phyloP scores from a whole-genome alignment of 805 yeast species.

The Saccharomycopsis javanensis region DNA sequence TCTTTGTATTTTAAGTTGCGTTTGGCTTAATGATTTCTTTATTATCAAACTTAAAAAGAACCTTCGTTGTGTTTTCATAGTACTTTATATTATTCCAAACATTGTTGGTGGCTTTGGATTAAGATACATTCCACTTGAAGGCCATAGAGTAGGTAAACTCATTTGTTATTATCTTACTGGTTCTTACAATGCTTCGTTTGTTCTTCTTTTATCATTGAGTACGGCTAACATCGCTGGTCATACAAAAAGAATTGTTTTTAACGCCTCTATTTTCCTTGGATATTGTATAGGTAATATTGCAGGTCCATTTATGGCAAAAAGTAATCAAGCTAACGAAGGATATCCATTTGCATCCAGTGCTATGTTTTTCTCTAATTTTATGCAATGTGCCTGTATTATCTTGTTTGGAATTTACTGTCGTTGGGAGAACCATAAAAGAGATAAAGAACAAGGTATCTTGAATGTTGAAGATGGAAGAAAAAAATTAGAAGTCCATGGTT shows the following conservation, averaged over 20 bases:
- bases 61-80: slow-evolving; percentile 26
- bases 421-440: slow-evolving; percentile 44
- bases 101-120: slow-evolving; percentile 33
- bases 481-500: slow-evolving; percentile 28
- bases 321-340: slow-evolving; percentile 32
- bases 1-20: slow-evolving; percentile 23
- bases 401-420: slow-evolving; percentile 23
- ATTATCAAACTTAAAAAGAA: slow-evolving; percentile 37
- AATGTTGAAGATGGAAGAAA: slow-evolving; percentile 21
- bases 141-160: slow-evolving; percentile 19
- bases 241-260: slow-evolving; percentile 46
- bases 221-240: slow-evolving; percentile 46
- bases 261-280: slow-evolving; percentile 46
- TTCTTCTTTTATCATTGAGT: slow-evolving; percentile 29
- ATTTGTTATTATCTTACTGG: slow-evolving; percentile 24
- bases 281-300: slow-evolving; percentile 49
- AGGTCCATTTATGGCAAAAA: slow-evolving; percentile 45
- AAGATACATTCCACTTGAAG: slow-evolving; percentile 33
- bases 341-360: slow-evolving; percentile 34
- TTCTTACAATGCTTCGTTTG: slow-evolving; percentile 31
- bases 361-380: slow-evolving; percentile 25
- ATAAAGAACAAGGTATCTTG: slow-evolving; percentile 25
- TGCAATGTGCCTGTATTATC: not conserved
- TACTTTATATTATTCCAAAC: slow-evolving; percentile 24
- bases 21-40: slow-evolving; percentile 48